These are phyloP conservation scores for Cladosporium oxysporum DNA, from an alignment of 2,329 filamentous ascomycete genomes.

Conservation along the genomic window DNA sequence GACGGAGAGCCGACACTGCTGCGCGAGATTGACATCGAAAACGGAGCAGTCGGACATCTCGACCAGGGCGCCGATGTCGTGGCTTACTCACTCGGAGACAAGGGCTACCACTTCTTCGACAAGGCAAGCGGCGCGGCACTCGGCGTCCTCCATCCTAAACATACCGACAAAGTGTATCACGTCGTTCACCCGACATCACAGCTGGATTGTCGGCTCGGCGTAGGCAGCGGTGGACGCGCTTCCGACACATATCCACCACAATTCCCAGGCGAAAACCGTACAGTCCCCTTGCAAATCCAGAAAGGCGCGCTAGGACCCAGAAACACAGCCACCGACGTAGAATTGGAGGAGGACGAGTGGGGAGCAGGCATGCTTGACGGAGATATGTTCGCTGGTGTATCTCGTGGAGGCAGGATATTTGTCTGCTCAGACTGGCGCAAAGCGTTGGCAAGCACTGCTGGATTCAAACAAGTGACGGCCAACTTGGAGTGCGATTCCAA, in stretches of 20 bases:
- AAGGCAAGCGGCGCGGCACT: slow-evolving; percentile 43
- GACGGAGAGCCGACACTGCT: slow-evolving; percentile 37
- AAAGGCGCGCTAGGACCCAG: slow-evolving; percentile 22
- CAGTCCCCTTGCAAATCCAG: slow-evolving; percentile 25
- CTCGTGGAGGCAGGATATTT: slow-evolving; percentile 46
- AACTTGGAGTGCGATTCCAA: slow-evolving; percentile 48
- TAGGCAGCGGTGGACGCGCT: slow-evolving; percentile 20
- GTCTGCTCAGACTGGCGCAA: slow-evolving; percentile 49
- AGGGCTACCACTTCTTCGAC: slow-evolving; percentile 47
- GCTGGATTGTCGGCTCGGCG: slow-evolving; percentile 14
- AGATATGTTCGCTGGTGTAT: slow-evolving; percentile 47
- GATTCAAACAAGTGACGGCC: slow-evolving; percentile 28
- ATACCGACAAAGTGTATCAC: slow-evolving; percentile 39
- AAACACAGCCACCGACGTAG: slow-evolving; percentile 20
- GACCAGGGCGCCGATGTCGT: slow-evolving; percentile 46
- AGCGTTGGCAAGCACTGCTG: slow-evolving; percentile 31
- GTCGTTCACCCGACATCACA: slow-evolving; percentile 33
- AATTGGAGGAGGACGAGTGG: slow-evolving; percentile 47
- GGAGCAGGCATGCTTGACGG: slow-evolving; percentile 49
- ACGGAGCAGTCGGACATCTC: slow-evolving; percentile 47
- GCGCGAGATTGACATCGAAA: slow-evolving; percentile 43
- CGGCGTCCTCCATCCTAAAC: slow-evolving; percentile 42
- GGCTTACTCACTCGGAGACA: slow-evolving; percentile 47
- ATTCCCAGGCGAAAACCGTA: slow-evolving; percentile 25
- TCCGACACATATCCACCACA: slow-evolving; percentile 29